These are phyloP conservation scores for Paraphoma sp. DNA, from an alignment of 2,329 filamentous ascomycete genomes.

Conservation along the genomic window DNA sequence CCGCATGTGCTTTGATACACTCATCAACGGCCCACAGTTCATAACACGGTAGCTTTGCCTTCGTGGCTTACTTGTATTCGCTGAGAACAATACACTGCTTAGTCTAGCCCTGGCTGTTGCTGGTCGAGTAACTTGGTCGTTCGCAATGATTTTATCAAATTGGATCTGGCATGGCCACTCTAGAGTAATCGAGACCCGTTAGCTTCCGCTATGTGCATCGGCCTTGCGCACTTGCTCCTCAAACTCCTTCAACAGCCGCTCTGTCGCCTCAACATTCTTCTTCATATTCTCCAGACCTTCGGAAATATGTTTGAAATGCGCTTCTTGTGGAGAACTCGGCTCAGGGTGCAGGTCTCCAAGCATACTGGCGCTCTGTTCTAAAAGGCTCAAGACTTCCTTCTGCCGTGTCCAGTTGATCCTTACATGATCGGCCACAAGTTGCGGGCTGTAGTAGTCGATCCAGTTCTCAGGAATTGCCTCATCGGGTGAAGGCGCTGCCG, in stretches of 20 bases:
- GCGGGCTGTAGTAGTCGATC: constrained; percentile 4
- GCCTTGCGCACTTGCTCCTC: constrained; percentile 17
- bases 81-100: no score
- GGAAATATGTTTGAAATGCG: constrained; percentile 1
- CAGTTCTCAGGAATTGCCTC: background rate
- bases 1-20: no score
- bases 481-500: background rate
- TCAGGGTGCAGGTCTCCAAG: constrained; percentile 3
- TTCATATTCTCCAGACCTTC: constrained; percentile 7
- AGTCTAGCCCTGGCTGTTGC: no score
- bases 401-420: constrained; percentile 12
- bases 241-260: constrained; percentile 19
- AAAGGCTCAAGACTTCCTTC: constrained; percentile 5
- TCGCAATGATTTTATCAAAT: no score
- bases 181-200: background rate
- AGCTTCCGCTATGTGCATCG: constrained; percentile 7
- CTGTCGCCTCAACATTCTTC: constrained; percentile 20
- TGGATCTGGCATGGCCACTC: no score
- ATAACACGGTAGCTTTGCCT: no score
- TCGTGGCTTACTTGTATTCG: no score
- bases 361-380: constrained; percentile 7
- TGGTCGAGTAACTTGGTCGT: no score
- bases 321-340: background rate
- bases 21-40: no score
- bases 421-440: constrained; percentile 6